Evolutionary conservation across 768 basidiomycete species (phyloP).

Genomic region (Xanthoconium stramineum): DNA sequence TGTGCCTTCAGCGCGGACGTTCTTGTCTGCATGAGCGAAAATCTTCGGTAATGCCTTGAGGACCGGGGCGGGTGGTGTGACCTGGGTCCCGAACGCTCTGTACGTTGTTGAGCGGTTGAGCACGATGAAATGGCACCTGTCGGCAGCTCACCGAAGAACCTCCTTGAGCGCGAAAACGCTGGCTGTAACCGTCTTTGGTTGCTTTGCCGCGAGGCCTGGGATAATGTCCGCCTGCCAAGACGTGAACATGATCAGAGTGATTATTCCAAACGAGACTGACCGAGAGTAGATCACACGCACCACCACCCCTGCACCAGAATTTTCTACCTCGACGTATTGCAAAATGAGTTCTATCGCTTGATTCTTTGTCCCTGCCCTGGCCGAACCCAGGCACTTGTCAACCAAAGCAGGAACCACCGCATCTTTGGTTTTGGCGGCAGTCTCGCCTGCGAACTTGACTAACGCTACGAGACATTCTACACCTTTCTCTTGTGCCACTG

Average conservation of each 20-base stretch:
- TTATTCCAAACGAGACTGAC: constrained; percentile 27
- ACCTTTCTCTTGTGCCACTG: constrained; percentile 97
- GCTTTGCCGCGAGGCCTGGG: constrained; percentile 85
- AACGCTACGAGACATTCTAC: constrained; percentile 84
- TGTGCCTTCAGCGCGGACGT: constrained; percentile 89
- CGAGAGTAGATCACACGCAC: constrained; percentile 51
- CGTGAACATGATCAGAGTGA: constrained; percentile 26
- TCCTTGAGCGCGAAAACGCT: constrained; percentile 78
- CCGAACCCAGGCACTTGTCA: constrained; percentile 92
- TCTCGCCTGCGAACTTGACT: constrained; percentile 91
- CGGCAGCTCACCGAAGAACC: constrained; percentile 63
- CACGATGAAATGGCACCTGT: neutral
- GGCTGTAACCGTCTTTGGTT: constrained; percentile 89
- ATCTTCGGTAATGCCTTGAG: constrained; percentile 89
- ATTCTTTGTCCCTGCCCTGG: constrained; percentile 84
- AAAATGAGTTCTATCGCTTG: constrained; percentile 82
- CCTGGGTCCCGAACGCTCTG: constrained; percentile 78
- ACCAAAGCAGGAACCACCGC: constrained; percentile 86
- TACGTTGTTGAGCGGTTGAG: neutral
- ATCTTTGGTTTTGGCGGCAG: constrained; percentile 74
- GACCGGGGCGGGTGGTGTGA: constrained; percentile 72
- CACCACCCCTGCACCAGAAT: constrained; percentile 80
- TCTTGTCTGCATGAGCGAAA: constrained; percentile 93
- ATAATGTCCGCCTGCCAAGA: constrained; percentile 64
- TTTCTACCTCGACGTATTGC: constrained; percentile 93